Evolutionary conservation across 2,329 filamentous ascomycete species (phyloP), one percentile per base, ranked within the genome.

Genomic region (Nemania serpens): DNA sequence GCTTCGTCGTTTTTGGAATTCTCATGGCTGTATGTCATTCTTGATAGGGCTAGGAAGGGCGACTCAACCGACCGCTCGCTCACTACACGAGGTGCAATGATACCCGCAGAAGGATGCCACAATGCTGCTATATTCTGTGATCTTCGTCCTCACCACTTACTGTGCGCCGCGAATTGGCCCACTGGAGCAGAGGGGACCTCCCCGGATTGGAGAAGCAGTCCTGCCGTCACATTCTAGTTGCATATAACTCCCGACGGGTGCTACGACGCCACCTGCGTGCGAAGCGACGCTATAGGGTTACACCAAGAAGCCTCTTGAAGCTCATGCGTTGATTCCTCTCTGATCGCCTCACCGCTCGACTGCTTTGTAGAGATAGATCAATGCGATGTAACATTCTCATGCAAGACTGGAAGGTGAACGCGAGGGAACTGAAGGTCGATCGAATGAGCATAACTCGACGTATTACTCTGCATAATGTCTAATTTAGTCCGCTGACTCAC

Each of bases 401-500:
- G 22, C 42, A 25, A 36, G 50, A 59, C 20, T 37, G 57, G 45
- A 54, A 59, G 57, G 57, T 54, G 45, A 50, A 25, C 37, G 33
- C 34, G 18, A 43, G 22, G 11, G 34, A 22, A 45, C 5, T 11
- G 10, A n/a, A n/a, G n/a, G n/a, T n/a, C 5, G 2, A 29, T n/a
- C 11, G n/a, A n/a, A n/a, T n/a, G n/a, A n/a, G n/a, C n/a, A n/a
- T n/a, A n/a, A n/a, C n/a, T n/a, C n/a, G 22, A 41, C 10, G 34
- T n/a, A 25, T 48, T 48, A 48, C 42, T 36, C 43, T 48, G 34
- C 17, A 53, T n/a, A n/a, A n/a, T n/a, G n/a, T n/a, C n/a, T n/a
- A n/a, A n/a, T n/a, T n/a, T n/a, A n/a, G n/a, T n/a, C n/a, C n/a
- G n/a, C n/a, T n/a, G n/a, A n/a, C n/a, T n/a, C n/a, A n/a, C n/a